These are phyloP conservation scores for Botrytis deweyae DNA, from an alignment of 2,329 filamentous ascomycete species.

Conservation along the genomic window DNA sequence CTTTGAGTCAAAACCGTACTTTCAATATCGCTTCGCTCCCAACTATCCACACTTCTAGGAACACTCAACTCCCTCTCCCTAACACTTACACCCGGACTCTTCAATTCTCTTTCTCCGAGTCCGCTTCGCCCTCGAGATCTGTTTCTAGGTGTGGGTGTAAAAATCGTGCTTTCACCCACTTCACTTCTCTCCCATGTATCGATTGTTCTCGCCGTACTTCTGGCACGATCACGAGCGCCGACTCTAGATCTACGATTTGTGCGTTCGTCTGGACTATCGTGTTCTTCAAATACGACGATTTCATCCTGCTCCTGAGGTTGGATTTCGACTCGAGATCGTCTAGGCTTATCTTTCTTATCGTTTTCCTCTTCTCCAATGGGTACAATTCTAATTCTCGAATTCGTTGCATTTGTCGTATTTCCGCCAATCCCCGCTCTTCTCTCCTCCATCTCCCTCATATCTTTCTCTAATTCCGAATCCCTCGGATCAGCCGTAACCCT, in stretches of 20 bases:
- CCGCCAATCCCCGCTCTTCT: slow-evolving; percentile 6
- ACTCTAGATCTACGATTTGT: slow-evolving; percentile 2
- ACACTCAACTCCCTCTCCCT: not conserved
- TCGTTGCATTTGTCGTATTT: not conserved
- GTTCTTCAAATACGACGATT: slow-evolving; percentile 12
- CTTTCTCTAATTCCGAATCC: not conserved
- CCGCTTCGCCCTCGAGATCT: not conserved
- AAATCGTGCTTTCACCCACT: not conserved
- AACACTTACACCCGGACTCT: not conserved
- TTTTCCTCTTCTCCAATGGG: not conserved
- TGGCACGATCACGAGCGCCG: not conserved
- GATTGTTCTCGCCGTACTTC: slow-evolving; percentile 3
- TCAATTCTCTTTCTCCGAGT: not conserved
- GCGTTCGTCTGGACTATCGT: not conserved
- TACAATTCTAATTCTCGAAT: slow-evolving; percentile 17
- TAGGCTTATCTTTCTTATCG: not conserved
- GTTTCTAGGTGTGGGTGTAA: not conserved
- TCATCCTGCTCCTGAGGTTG: slow-evolving; percentile 7
- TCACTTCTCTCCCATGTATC: slow-evolving; percentile 18
- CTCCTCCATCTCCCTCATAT: slow-evolving; percentile 18
- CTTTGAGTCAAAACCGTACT: not conserved
- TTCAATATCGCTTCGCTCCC: slow-evolving; percentile 10
- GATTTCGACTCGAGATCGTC: not conserved
- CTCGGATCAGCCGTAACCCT: slow-evolving; percentile 2
- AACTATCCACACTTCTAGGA: slow-evolving; percentile 10